These are phyloP conservation scores for Amanita pseudoporphyria DNA, from an alignment of 768 basidiomycete genomes.

Conservation along the genomic window DNA sequence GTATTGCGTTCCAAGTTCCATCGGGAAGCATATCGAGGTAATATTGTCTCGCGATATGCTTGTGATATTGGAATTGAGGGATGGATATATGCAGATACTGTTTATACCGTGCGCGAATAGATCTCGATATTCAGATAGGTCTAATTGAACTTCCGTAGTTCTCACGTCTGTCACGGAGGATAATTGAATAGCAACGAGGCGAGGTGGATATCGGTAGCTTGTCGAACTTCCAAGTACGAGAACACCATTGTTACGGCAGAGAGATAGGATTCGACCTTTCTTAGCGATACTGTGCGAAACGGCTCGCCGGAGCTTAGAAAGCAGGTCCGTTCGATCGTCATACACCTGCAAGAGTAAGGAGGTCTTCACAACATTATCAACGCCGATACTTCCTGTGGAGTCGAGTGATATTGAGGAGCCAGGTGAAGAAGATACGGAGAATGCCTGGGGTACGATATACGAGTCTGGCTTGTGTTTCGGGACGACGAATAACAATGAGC, in stretches of 20 bases:
- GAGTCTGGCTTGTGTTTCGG: slow-evolving; percentile 3
- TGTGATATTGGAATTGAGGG: no score
- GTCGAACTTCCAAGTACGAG: not conserved
- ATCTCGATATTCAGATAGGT: not conserved
- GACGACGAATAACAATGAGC: slow-evolving; percentile 5
- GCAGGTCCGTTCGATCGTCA: not conserved
- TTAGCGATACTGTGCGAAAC: not conserved
- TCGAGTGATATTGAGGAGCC: not conserved
- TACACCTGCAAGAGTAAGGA: slow-evolving; percentile 3
- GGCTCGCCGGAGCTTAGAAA: not conserved
- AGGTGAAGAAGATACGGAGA: slow-evolving; percentile 2
- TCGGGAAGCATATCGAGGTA: not conserved
- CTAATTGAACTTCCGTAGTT: not conserved
- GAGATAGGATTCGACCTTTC: not conserved
- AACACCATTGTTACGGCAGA: not conserved
- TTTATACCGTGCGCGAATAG: not conserved
- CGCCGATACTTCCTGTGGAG: not conserved
- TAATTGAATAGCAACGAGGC: not conserved
- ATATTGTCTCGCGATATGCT: not conserved
- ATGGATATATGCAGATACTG: slow-evolving; percentile 1
- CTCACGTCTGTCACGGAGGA: not conserved
- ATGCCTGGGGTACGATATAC: slow-evolving; percentile 3
- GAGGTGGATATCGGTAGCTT: not conserved
- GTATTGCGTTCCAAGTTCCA: slow-evolving; percentile 4
- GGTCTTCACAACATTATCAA: not conserved